Conservation (phyloP, 2,329 filamentous ascomycete species). For the Paecilomyces variotii region DNA sequence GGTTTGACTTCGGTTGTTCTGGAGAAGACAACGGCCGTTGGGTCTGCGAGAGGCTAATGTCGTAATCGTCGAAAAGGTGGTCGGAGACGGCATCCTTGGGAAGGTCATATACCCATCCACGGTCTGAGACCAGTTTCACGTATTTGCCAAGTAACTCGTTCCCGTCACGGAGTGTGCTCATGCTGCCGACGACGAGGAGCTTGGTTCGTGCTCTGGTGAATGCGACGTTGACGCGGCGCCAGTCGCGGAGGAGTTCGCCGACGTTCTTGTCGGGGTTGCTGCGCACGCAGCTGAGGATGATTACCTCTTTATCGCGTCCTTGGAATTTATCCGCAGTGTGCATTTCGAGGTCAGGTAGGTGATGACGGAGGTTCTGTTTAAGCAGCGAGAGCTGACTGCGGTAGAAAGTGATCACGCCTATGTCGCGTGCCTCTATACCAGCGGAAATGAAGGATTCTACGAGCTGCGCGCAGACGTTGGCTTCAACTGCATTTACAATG, state of each 20-base stretch:
- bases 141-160: slow-evolving; percentile 73
- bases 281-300: slow-evolving; percentile 79
- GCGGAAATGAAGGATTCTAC: slow-evolving; percentile 68
- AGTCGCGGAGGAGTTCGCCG: slow-evolving; percentile 86
- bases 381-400: slow-evolving; percentile 82
- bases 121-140: slow-evolving; percentile 66
- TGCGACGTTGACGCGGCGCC: slow-evolving; percentile 89
- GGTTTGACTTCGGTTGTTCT: slow-evolving; percentile 28
- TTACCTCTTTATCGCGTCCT: slow-evolving; percentile 87
- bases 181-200: slow-evolving; percentile 77
- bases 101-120: slow-evolving; percentile 73
- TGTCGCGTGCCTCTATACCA: slow-evolving; percentile 66
- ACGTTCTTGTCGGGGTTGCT: slow-evolving; percentile 75
- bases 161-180: slow-evolving; percentile 58
- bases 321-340: slow-evolving; percentile 97
- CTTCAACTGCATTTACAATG: slow-evolving; percentile 82
- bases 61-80: slow-evolving; percentile 56
- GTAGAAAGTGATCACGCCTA: slow-evolving; percentile 96
- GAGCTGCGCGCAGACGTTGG: slow-evolving; percentile 66
- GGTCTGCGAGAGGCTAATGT: slow-evolving; percentile 12
- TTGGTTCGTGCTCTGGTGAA: slow-evolving; percentile 91
- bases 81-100: slow-evolving; percentile 54
- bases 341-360: slow-evolving; percentile 67
- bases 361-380: slow-evolving; percentile 58
- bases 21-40: slow-evolving; percentile 15